Evolutionary conservation across 345 rosid species (phyloP), one percentile per base, ranked within the genome.

Genomic region (Crucihimalaya himalaica): DNA sequence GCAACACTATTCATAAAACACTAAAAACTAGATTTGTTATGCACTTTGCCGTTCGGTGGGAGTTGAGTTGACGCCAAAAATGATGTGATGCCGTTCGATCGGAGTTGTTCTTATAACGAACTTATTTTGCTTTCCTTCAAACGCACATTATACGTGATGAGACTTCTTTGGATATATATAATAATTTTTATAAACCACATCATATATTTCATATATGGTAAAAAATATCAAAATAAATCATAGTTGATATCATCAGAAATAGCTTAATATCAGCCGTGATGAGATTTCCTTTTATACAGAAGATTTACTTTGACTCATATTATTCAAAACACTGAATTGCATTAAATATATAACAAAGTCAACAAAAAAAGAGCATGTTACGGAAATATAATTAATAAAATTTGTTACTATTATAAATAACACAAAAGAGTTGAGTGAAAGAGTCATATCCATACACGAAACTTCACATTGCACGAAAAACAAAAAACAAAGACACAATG

Each of bases 341-440:
- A 15, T 27, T 53, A 27, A 15, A 15, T 53, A 27, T 14, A 0
- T 51, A 3, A 7, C 5, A 3, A 34, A 28, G 35, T 14, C 19
- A 14, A 53, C 35, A 3, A 27, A 27, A 28, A 52, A 5, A 43
- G n/a, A 43, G 8, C 29, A 14, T 54, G 3, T 28, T 54, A 27
- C 20, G 35, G 59, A 27, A 23, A 51, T 2, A 52, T 54, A 54
- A 8, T 54, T 1, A 2, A 45, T 43, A 45, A 4, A 53, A 0
- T n/a, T 54, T 43, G 40, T n/a, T 14, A n/a, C n/a, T n/a, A 39
- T 37, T 52, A 68, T 58, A 58, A 21, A 70, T 21, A 70, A 70
- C 18, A 57, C 13, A 5, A 4, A 69, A 28, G 18, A 43, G 43
- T 15, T 6, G 27, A 43, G 31, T 58, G 31, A 54, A 57, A 54